A percentile compares a stretch with the other conserved stretches of the same genome.
Conservation (phyloP, 2,329 filamentous ascomycete genomes). For the Aspergillus eucalypticola region DNA sequence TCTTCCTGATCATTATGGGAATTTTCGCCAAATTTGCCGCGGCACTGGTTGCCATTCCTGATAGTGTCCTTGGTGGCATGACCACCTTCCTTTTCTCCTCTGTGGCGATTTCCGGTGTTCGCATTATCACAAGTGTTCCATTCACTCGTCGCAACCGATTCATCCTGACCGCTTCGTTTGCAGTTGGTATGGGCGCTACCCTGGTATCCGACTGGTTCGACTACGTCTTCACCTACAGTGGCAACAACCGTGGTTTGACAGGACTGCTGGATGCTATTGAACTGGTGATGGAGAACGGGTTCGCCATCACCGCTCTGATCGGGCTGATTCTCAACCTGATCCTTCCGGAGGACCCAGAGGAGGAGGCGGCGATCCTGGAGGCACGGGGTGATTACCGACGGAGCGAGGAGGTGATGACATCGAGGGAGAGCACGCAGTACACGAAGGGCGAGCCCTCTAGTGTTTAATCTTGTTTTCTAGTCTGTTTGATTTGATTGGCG, state of each 20-base stretch:
- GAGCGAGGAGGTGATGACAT: constrained; percentile 8
- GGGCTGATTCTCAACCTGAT: constrained; percentile 72
- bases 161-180: constrained; percentile 62
- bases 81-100: constrained; percentile 67
- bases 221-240: constrained; percentile 49
- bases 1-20: constrained; percentile 68
- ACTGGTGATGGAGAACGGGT: constrained; percentile 67
- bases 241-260: constrained; percentile 69
- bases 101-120: constrained; percentile 65
- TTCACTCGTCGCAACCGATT: constrained; percentile 68
- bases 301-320: constrained; percentile 68
- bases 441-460: background rate
- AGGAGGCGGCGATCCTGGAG: constrained; percentile 46
- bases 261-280: constrained; percentile 53
- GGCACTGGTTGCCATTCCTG: constrained; percentile 66
- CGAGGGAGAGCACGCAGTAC: background rate
- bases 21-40: constrained; percentile 71
- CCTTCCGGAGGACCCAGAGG: constrained; percentile 74
- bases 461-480: background rate
- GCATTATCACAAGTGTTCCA: constrained; percentile 63
- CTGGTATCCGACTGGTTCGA: constrained; percentile 51
- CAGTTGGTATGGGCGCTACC: constrained; percentile 59
- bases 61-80: constrained; percentile 49
- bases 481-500: background rate
- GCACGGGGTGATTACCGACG: constrained; percentile 24